Evolutionary conservation across 768 basidiomycete species (phyloP).

Genomic region (Leccinum ochraceum): DNA sequence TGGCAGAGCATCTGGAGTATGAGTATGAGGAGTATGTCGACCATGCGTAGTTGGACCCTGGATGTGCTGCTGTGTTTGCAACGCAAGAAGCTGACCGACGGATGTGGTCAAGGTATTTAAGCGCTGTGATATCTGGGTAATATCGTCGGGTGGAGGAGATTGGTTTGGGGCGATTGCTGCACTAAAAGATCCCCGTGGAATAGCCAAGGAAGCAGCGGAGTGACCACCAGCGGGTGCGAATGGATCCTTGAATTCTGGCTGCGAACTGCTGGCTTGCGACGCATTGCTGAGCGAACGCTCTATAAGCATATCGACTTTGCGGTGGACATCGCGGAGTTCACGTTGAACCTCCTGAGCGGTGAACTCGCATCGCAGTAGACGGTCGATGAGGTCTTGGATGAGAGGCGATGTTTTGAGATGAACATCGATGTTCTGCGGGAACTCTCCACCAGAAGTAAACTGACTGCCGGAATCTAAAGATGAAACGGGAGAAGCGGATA

Average conservation of each 20-base stretch:
- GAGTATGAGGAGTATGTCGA: slow-evolving; percentile 34
- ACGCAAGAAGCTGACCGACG: slow-evolving; percentile 79
- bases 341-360: slow-evolving; percentile 71
- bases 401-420: slow-evolving; percentile 77
- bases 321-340: slow-evolving; percentile 70
- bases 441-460: slow-evolving; percentile 50
- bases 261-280: slow-evolving; percentile 28
- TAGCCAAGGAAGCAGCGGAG: slow-evolving; percentile 38
- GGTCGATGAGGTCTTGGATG: slow-evolving; percentile 74
- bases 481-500: slow-evolving; percentile 75
- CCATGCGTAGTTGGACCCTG: slow-evolving; percentile 44
- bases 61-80: slow-evolving; percentile 73
- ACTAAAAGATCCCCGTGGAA: slow-evolving; percentile 62
- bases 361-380: slow-evolving; percentile 70
- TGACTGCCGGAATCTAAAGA: slow-evolving; percentile 77
- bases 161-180: slow-evolving; percentile 75
- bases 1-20: slow-evolving; percentile 46
- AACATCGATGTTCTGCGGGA: slow-evolving; percentile 56
- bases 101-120: slow-evolving; percentile 80
- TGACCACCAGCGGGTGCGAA: slow-evolving; percentile 51
- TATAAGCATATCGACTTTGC: slow-evolving; percentile 75
- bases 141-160: slow-evolving; percentile 64
- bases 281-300: slow-evolving; percentile 54
- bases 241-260: slow-evolving; percentile 84
- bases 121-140: slow-evolving; percentile 73